Conservation (phyloP, 1,284 basidiomycete species). For the Somion occarium region DNA sequence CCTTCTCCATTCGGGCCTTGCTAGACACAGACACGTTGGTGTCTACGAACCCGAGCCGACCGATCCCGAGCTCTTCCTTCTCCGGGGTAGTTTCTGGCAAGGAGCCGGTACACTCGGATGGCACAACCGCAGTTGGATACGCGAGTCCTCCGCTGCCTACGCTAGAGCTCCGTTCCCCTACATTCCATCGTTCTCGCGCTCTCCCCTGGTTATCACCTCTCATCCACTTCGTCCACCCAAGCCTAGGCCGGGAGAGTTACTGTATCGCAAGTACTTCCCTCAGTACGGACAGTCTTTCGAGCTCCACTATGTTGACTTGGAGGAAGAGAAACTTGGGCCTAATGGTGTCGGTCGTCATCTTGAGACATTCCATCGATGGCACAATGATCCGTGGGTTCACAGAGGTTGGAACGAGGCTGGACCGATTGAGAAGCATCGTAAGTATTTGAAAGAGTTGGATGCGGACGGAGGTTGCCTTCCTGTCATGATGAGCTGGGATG, state of each 20-base stretch:
- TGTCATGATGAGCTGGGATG: slow-evolving; percentile 48
- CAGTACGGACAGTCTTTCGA: slow-evolving; percentile 38
- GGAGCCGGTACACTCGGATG: slow-evolving; percentile 41
- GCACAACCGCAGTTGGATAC: slow-evolving; percentile 38
- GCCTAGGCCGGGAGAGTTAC: slow-evolving; percentile 37
- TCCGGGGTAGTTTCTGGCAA: slow-evolving; percentile 48
- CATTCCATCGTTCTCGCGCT: slow-evolving; percentile 42
- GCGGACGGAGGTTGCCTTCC: slow-evolving; percentile 41
- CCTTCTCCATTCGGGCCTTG: slow-evolving; percentile 25
- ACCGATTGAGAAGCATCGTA: slow-evolving; percentile 40
- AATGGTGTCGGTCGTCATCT: slow-evolving; percentile 33
- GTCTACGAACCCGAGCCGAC: background rate
- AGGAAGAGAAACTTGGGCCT: slow-evolving; percentile 18
- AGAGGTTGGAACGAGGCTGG: slow-evolving; percentile 49
- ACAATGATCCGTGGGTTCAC: slow-evolving; percentile 47
- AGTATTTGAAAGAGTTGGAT: slow-evolving; percentile 36
- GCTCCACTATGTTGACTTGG: slow-evolving; percentile 40
- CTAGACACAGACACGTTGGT: slow-evolving; percentile 12
- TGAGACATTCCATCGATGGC: slow-evolving; percentile 46
- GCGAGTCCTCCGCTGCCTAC: slow-evolving; percentile 19
- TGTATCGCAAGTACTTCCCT: slow-evolving; percentile 47
- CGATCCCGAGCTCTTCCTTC: slow-evolving; percentile 34
- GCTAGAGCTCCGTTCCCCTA: slow-evolving; percentile 33
- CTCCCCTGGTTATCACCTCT: slow-evolving; percentile 39
- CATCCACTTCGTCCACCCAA: slow-evolving; percentile 55